Evolutionary conservation across 257 asterid genomes (phyloP), one percentile per base, ranked within the genome.

Genomic region (Solanum megistacrolobum): DNA sequence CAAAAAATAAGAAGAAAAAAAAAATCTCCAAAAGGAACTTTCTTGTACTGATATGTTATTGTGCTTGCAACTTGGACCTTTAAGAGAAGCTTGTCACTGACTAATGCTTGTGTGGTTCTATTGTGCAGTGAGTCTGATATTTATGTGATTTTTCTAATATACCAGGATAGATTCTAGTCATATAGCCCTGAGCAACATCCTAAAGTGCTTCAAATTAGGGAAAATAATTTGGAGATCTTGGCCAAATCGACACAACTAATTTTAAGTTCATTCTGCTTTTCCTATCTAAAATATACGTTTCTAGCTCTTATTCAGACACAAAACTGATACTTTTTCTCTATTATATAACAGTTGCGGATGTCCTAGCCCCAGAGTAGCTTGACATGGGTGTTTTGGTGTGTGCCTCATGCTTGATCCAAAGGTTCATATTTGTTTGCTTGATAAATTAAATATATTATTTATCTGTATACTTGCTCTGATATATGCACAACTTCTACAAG

Each of bases 371-470:
- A 96, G 89, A 89, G 99, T 96, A 89, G 98, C 98, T 92, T 98
- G 99, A 84, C 95, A 96, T 91, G 98, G 99, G 87, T 97, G 99
- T 89, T 97, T 96, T 72, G 98, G 99, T 55, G 99, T 90, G 86
- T 94, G 96, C 66, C 94, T 94, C 88, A 97, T 96, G 98, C 98
- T 95, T 91, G 98, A 96, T 87, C 99, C 98, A 84, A 93, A 97
- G 98, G 99, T 97, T 72, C 90, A 96, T 86, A 34, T 29, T 43
- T 75, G 66, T 85, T 86, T 62, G 66, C 85, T 84, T 52, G 85
- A 75, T 48, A 72, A 34, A 72, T 34, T 78, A 86, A 72, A 52
- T 43, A 25, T 25, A 13, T 82, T 71, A 55, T 85, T 14, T 66
- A 65, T 43, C n/a, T 90, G 71, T 71, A 88, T 76, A 88, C 73